Conservation (phyloP, 1,139 yeast species). For the Arxiozyma telluris region DNA sequence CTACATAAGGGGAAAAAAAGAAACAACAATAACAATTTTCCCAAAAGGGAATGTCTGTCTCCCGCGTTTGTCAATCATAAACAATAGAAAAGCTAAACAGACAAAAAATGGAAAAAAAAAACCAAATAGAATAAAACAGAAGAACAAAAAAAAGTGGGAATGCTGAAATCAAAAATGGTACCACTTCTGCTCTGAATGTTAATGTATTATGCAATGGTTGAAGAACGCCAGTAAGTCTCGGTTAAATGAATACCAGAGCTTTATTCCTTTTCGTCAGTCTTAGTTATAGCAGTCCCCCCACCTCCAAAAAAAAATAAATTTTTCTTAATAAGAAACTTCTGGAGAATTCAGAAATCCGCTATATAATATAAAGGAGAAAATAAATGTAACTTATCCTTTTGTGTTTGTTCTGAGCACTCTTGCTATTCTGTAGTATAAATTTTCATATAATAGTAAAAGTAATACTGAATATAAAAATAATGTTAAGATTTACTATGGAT, state of each 20-base stretch:
- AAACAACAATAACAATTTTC: neutral
- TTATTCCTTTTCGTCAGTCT: neutral
- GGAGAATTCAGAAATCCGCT: neutral
- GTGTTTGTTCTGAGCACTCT: too few species aligned
- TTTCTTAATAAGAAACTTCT: too few species aligned
- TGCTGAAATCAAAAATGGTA: neutral
- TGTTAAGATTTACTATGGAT: too few species aligned
- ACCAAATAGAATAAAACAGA: neutral
- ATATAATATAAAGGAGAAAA: neutral
- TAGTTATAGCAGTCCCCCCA: neutral
- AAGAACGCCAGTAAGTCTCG: neutral
- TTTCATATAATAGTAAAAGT: neutral
- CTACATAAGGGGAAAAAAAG: neutral
- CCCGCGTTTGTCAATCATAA: neutral
- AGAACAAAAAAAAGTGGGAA: neutral
- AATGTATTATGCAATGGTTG: neutral
- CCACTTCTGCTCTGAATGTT: neutral
- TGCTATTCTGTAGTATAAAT: neutral
- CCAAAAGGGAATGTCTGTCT: neutral
- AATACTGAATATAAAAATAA: too few species aligned
- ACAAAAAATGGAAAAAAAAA: neutral
- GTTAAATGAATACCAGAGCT: too few species aligned
- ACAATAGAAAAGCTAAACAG: neutral
- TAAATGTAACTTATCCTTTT: neutral
- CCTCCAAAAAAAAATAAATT: too few species aligned